Evolutionary conservation across 1,284 basidiomycete species (phyloP).

Genomic region (Trichosporon inkin): DNA sequence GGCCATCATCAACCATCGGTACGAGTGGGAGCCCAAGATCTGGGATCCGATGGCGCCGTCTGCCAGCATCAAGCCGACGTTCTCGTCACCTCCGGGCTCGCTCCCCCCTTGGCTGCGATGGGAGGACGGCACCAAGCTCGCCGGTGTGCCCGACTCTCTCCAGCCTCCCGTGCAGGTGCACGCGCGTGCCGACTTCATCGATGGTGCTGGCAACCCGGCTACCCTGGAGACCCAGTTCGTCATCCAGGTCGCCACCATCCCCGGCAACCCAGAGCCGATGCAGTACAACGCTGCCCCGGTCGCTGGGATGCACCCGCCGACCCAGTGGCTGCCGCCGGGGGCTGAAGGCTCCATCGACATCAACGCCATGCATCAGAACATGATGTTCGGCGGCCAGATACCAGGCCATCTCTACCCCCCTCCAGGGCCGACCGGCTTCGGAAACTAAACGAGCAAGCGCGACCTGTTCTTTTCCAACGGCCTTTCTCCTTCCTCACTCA

Average conservation of each 20-base stretch:
- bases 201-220: conserved; percentile 30
- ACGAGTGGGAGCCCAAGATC: conserved; percentile 88
- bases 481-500: not conserved
- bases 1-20: conserved; percentile 69
- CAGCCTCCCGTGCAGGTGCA: conserved; percentile 30
- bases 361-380: conserved; percentile 5
- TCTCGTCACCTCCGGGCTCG: conserved; percentile 63
- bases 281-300: not conserved
- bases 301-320: not conserved
- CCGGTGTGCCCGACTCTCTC: conserved; percentile 34
- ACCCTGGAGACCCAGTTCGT: conserved; percentile 33
- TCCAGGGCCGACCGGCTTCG: conserved; percentile 1
- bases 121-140: conserved; percentile 62
- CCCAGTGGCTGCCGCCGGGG: not conserved
- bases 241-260: conserved; percentile 30
- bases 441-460: not conserved
- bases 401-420: not conserved
- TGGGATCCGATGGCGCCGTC: conserved; percentile 94
- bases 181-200: conserved; percentile 38
- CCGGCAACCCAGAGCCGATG: conserved; percentile 5
- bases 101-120: conserved; percentile 83
- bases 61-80: conserved; percentile 69
- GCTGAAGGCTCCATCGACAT: conserved; percentile 3
- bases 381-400: conserved; percentile 3
- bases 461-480: too few relatives aligned